These are phyloP conservation scores for Wolfiporia cocos DNA, from an alignment of 1,284 basidiomycete genomes.

Conservation along the genomic window DNA sequence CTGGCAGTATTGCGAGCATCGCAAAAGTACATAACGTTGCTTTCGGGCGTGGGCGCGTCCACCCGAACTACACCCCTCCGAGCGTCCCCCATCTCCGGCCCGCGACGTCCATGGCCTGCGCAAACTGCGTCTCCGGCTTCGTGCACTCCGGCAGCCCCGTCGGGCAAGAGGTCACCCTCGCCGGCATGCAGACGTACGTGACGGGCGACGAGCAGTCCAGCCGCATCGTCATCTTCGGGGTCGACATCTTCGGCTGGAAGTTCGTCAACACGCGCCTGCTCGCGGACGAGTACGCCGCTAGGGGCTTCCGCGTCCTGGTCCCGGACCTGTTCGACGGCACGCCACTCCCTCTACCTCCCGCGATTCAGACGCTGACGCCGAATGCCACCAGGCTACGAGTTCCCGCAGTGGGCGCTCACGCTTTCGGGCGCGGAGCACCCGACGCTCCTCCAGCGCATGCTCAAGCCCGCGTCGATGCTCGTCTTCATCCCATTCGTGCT, in stretches of 20 bases:
- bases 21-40: too few species aligned
- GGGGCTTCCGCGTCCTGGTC: conserved; percentile 17
- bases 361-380: background rate
- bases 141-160: conserved; percentile 15
- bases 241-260: conserved; percentile 19
- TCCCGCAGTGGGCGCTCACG: conserved; percentile 16
- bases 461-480: conserved; percentile 14
- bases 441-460: conserved; percentile 11
- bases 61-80: too few species aligned
- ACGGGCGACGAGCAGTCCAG: conserved; percentile 13
- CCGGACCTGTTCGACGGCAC: conserved; percentile 18
- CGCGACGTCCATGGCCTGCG: conserved; percentile 14
- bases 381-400: conserved; percentile 10
- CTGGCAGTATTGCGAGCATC: too few species aligned
- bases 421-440: conserved; percentile 7
- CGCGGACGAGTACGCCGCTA: conserved; percentile 19
- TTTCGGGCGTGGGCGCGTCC: too few species aligned
- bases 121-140: conserved; percentile 14
- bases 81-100: background rate
- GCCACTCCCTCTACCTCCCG: background rate
- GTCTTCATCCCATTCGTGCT: conserved; percentile 16
- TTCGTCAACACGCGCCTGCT: conserved; percentile 18
- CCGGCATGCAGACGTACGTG: conserved; percentile 14
- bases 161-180: conserved; percentile 18
- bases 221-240: conserved; percentile 18